phyloP scores from a whole-genome alignment of 768 basidiomycete species.

The Strobilomyces echinocephalus region DNA sequence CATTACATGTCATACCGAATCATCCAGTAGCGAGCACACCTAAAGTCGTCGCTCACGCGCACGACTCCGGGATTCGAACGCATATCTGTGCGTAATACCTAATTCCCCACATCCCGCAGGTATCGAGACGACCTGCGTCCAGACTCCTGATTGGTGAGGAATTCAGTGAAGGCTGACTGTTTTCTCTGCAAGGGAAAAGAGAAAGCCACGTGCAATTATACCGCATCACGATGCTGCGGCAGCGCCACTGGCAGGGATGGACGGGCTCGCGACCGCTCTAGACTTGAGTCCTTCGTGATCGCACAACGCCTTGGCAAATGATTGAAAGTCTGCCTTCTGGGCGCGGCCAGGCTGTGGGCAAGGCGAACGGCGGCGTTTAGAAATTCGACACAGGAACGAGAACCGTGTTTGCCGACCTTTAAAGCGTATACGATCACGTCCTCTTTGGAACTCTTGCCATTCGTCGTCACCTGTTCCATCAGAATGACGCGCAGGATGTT shows the following conservation, averaged over 20 bases:
- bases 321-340: conserved; percentile 49
- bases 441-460: conserved; percentile 21
- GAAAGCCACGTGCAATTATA: neutral
- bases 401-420: conserved; percentile 40
- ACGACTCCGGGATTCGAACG: conserved; percentile 9
- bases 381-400: neutral
- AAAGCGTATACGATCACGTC: conserved; percentile 61
- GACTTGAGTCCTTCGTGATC: conserved; percentile 33
- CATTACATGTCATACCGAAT: conserved; percentile 21
- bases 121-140: conserved; percentile 21
- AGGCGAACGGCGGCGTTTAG: neutral
- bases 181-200: neutral
- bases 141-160: conserved; percentile 10
- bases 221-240: conserved; percentile 14
- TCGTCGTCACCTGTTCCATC: conserved; percentile 41
- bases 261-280: conserved; percentile 1
- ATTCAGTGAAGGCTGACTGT: neutral
- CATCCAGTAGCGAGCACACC: conserved; percentile 3
- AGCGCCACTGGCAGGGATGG: neutral
- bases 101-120: conserved; percentile 15
- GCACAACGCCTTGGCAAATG: conserved; percentile 45
- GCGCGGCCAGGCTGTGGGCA: conserved; percentile 33
- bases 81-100: conserved; percentile 3
- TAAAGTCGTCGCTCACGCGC: neutral
- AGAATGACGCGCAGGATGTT: conserved; percentile 50